These are phyloP conservation scores for Fusarium abutilonis DNA, from an alignment of 2,329 filamentous ascomycete genomes.

Conservation along the genomic window DNA sequence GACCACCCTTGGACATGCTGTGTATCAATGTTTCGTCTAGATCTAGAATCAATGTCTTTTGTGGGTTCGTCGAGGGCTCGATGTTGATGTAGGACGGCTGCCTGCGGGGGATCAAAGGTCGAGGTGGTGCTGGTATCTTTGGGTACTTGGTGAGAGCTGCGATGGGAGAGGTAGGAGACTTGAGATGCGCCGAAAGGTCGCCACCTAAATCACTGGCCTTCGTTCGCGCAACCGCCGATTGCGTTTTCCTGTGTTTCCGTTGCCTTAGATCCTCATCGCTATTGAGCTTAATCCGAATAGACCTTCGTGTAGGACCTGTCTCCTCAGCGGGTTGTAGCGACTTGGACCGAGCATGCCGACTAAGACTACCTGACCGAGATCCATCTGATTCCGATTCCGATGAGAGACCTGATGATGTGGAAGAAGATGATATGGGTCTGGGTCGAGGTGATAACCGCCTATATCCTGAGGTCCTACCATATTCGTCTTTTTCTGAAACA, in stretches of 20 bases:
- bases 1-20: slow-evolving; percentile 94
- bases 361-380: slow-evolving; percentile 44
- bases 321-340: slow-evolving; percentile 70
- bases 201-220: slow-evolving; percentile 54
- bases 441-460: slow-evolving; percentile 44
- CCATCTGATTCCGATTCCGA: slow-evolving; percentile 77
- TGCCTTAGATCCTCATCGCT: slow-evolving; percentile 79
- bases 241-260: slow-evolving; percentile 74
- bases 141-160: slow-evolving; percentile 87
- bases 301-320: slow-evolving; percentile 72
- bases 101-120: slow-evolving; percentile 87
- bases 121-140: slow-evolving; percentile 85
- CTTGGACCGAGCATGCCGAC: slow-evolving; percentile 70
- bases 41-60: slow-evolving; percentile 95
- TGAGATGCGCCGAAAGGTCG: slow-evolving; percentile 81
- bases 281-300: slow-evolving; percentile 90
- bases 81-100: slow-evolving; percentile 86
- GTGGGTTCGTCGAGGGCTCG: slow-evolving; percentile 66
- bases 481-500: slow-evolving; percentile 44
- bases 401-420: slow-evolving; percentile 71
- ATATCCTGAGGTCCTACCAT: slow-evolving; percentile 45
- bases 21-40: slow-evolving; percentile 98
- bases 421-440: slow-evolving; percentile 47
- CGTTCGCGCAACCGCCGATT: slow-evolving; percentile 58
- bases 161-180: slow-evolving; percentile 89